Conservation (phyloP, 2,329 filamentous ascomycete species). For the Ophiostoma triangulosporum region DNA sequence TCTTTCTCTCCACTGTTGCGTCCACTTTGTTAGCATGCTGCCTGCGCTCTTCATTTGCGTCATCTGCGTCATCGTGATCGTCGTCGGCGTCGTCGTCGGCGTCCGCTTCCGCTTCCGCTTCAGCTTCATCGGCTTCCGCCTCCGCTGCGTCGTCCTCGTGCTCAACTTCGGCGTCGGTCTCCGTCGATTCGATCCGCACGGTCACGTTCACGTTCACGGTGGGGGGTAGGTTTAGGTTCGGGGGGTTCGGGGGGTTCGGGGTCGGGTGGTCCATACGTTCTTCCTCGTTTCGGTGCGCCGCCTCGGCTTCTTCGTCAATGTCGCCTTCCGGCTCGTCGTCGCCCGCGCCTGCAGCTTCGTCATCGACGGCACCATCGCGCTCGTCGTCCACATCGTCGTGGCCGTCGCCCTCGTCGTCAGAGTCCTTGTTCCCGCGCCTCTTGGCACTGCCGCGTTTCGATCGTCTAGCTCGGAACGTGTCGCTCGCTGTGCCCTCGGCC, state of each 20-base stretch:
- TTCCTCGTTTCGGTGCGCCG: constrained; percentile 48
- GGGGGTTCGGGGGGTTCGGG: neutral
- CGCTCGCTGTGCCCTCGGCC: constrained; percentile 21
- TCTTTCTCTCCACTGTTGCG: constrained; percentile 58
- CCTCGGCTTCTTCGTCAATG: constrained; percentile 46
- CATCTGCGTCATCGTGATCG: neutral
- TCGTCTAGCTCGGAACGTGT: constrained; percentile 25
- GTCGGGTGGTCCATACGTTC: constrained; percentile 34
- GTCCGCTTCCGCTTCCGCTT: neutral
- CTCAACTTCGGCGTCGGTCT: neutral
- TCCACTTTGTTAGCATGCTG: constrained; percentile 2
- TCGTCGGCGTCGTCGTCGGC: neutral
- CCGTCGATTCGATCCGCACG: neutral
- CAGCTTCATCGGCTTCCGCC: neutral
- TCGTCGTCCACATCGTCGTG: constrained; percentile 7
- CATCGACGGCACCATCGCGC: constrained; percentile 18
- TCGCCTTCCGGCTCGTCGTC: constrained; percentile 45
- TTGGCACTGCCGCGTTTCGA: constrained; percentile 25
- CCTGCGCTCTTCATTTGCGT: neutral
- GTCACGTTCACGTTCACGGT: neutral
- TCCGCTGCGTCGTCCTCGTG: neutral
- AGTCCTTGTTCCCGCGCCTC: constrained; percentile 7
- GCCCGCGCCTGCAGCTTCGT: constrained; percentile 28
- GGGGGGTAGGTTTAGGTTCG: neutral
- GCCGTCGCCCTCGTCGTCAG: constrained; percentile 15